Conservation (phyloP, 768 basidiomycete genomes). For the Cubamyces lactineus region DNA sequence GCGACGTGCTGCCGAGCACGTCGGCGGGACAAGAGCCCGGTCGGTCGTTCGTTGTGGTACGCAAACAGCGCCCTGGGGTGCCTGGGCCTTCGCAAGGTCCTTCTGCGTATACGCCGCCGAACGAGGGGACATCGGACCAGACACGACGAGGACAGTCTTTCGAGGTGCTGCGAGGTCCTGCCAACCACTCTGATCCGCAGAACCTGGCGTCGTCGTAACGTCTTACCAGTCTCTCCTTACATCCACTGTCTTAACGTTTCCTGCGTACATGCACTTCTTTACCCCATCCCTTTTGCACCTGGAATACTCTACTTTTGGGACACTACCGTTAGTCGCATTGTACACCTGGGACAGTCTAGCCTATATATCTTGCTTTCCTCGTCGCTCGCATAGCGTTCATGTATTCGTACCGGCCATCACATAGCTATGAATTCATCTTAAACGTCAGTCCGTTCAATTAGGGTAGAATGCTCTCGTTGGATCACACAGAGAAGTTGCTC, state of each 20-base stretch:
- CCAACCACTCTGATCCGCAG: conserved; percentile 27
- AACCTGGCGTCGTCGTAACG: conserved; percentile 12
- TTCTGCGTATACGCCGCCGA: conserved; percentile 8
- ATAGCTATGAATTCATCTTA: conserved; percentile 12
- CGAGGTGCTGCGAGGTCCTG: conserved; percentile 32
- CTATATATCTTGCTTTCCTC: conserved; percentile 19
- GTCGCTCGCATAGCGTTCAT: conserved; percentile 8
- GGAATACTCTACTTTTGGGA: conserved; percentile 17
- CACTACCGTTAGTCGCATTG: conserved; percentile 19
- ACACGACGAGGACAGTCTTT: conserved; percentile 30
- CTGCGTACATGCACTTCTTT: background rate
- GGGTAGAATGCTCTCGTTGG: background rate
- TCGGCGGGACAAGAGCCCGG: conserved; percentile 26
- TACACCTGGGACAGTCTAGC: conserved; percentile 24
- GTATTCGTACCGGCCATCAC: conserved; percentile 9
- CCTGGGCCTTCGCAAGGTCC: conserved; percentile 11
- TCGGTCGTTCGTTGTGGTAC: conserved; percentile 40
- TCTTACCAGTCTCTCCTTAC: background rate
- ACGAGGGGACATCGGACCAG: conserved; percentile 18
- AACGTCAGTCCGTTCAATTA: background rate
- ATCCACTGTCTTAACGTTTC: background rate
- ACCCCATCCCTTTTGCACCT: background rate
- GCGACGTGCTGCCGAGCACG: conserved; percentile 35
- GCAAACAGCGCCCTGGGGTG: conserved; percentile 31
- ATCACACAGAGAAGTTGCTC: too few species aligned